phyloP scores from a whole-genome alignment of 2,329 filamentous ascomycete genomes.

The Endoconidiophora laricicola region DNA sequence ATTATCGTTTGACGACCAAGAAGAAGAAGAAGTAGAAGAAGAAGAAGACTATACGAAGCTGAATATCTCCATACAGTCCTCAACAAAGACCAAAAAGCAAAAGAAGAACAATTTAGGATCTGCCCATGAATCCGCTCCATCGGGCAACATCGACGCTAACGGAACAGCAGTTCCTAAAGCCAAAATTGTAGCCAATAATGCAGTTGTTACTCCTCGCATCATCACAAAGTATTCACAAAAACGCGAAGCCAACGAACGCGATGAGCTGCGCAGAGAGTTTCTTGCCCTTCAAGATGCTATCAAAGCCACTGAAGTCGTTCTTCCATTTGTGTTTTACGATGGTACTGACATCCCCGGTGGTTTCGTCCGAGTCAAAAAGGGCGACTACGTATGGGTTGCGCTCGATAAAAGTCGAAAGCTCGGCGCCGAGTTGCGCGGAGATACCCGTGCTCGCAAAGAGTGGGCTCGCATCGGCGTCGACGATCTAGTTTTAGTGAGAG shows the following conservation, averaged over 20 bases:
- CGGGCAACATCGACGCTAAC: slow-evolving; percentile 13
- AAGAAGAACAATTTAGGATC: slow-evolving; percentile 25
- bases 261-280: slow-evolving; percentile 70
- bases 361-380: slow-evolving; percentile 74
- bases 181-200: slow-evolving; percentile 45
- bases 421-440: slow-evolving; percentile 64
- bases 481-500: slow-evolving; percentile 82
- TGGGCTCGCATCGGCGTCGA: slow-evolving; percentile 93
- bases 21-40: slow-evolving; percentile 28
- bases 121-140: slow-evolving; percentile 12
- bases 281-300: slow-evolving; percentile 67
- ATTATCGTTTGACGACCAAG: slow-evolving; percentile 52
- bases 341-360: slow-evolving; percentile 80
- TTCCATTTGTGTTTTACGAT: slow-evolving; percentile 96
- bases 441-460: slow-evolving; percentile 48
- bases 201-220: slow-evolving; percentile 51
- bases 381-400: slow-evolving; percentile 84
- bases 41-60: slow-evolving; percentile 27
- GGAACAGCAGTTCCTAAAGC: slow-evolving; percentile 17
- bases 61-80: slow-evolving; percentile 15
- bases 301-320: slow-evolving; percentile 72
- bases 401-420: slow-evolving; percentile 83
- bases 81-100: slow-evolving; percentile 17
- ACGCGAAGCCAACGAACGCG: slow-evolving; percentile 62
- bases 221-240: slow-evolving; percentile 57